A percentile compares a stretch with the other conserved stretches of the same genome.
Evolutionary conservation across 805 yeast genomes (phyloP).

Genomic region (Kuraishia ogatae): DNA sequence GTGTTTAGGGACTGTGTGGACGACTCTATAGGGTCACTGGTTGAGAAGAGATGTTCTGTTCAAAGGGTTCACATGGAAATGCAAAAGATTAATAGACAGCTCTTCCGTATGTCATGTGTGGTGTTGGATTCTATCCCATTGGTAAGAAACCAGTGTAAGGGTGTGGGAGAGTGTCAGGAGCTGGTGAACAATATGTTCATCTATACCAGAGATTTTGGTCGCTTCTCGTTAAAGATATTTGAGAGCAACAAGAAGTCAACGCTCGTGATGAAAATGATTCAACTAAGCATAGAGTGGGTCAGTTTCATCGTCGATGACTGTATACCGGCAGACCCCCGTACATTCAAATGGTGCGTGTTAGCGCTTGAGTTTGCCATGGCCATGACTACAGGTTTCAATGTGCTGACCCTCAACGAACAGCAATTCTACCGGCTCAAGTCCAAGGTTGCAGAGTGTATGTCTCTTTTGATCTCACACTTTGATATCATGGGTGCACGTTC

Average conservation of each 20-base stretch:
- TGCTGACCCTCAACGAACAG: slow-evolving; percentile 67
- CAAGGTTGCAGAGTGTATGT: slow-evolving; percentile 92
- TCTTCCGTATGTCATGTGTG: slow-evolving; percentile 57
- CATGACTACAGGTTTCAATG: slow-evolving; percentile 84
- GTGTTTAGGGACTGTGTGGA: slow-evolving; percentile 50
- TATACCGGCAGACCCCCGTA: slow-evolving; percentile 81
- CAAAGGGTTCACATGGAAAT: slow-evolving; percentile 68
- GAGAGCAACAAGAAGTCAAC: slow-evolving; percentile 60
- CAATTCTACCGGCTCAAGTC: slow-evolving; percentile 65
- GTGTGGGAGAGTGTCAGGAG: slow-evolving; percentile 62
- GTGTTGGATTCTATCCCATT: slow-evolving; percentile 53
- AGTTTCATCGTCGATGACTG: slow-evolving; percentile 92
- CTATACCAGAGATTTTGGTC: slow-evolving; percentile 76
- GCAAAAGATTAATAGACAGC: slow-evolving; percentile 52
- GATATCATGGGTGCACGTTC: slow-evolving; percentile 98
- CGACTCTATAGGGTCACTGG: slow-evolving; percentile 40
- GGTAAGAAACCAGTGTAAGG: slow-evolving; percentile 43
- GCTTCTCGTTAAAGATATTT: slow-evolving; percentile 55
- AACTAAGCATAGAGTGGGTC: slow-evolving; percentile 83
- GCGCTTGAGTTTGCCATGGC: slow-evolving; percentile 96
- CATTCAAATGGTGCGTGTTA: slow-evolving; percentile 93
- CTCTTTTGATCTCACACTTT: slow-evolving; percentile 86
- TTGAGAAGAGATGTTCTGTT: slow-evolving; percentile 63
- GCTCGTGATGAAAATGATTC: slow-evolving; percentile 63
- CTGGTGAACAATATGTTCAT: slow-evolving; percentile 65